phyloP scores from a whole-genome alignment of 331 rosid species.

The Spiraea crenata region DNA sequence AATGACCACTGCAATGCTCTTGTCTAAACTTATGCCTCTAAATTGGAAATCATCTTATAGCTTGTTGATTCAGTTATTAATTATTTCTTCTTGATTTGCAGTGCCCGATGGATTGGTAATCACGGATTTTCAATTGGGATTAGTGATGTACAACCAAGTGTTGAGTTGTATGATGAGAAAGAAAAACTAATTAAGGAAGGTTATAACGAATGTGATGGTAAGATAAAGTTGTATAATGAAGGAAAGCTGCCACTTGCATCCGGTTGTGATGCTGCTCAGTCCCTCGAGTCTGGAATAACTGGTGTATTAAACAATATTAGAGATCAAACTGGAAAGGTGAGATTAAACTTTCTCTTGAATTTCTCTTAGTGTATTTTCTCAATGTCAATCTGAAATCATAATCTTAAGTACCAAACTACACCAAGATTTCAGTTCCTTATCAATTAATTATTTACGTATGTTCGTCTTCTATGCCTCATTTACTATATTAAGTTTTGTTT shows the following conservation, averaged over 20 bases:
- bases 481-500: neutral
- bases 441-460: no score
- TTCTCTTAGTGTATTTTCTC: neutral
- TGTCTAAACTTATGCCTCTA: neutral
- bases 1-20: no score
- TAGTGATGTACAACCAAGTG: constrained; percentile 92
- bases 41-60: neutral
- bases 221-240: constrained; percentile 50
- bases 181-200: constrained; percentile 52
- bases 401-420: neutral
- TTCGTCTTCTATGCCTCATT: neutral
- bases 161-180: constrained; percentile 44
- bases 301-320: constrained; percentile 59
- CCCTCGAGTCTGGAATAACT: constrained; percentile 69
- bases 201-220: constrained; percentile 56
- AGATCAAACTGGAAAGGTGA: constrained; percentile 69
- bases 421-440: neutral
- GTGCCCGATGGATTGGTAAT: constrained; percentile 99
- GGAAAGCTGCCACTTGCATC: constrained; percentile 73
- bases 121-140: constrained; percentile 98
- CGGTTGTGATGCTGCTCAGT: constrained; percentile 93
- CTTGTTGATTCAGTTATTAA: neutral
- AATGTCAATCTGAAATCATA: neutral
- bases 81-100: constrained; percentile 36
- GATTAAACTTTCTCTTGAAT: neutral